A percentile compares a stretch with the other conserved stretches of the same genome.
phyloP scores from a whole-genome alignment of 2,329 filamentous ascomycete genomes.

The Nemania sp. region DNA sequence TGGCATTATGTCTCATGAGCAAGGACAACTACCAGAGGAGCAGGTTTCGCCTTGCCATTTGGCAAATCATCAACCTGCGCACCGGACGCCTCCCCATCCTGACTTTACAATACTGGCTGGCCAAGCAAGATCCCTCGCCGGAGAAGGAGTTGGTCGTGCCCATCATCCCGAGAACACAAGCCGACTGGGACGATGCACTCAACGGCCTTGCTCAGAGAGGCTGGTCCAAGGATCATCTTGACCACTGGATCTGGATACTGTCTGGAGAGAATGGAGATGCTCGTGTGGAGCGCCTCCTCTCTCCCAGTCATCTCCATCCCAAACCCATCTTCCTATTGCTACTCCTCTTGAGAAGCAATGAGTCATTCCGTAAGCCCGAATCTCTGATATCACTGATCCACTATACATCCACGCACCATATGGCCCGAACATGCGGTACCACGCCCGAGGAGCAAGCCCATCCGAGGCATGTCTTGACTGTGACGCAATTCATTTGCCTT shows the following conservation, averaged over 20 bases:
- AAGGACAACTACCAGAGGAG: constrained; percentile 28
- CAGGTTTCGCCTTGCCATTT: constrained; percentile 25
- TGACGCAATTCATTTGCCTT: constrained; percentile 32
- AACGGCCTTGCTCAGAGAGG: constrained; percentile 41
- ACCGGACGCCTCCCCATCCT: constrained; percentile 38
- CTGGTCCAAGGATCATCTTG: constrained; percentile 41
- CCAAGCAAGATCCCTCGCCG: constrained; percentile 28
- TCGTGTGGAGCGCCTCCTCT: constrained; percentile 44
- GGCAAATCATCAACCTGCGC: constrained; percentile 25
- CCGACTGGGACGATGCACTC: constrained; percentile 41
- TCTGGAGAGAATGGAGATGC: constrained; percentile 42
- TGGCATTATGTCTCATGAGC: constrained; percentile 34
- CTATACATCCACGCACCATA: constrained; percentile 37
- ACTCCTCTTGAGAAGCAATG: constrained; percentile 44
- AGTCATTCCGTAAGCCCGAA: constrained; percentile 38
- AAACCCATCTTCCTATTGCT: constrained; percentile 49
- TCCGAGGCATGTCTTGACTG: constrained; percentile 19
- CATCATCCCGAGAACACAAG: constrained; percentile 27
- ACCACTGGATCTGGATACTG: constrained; percentile 50
- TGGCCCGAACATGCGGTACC: background rate
- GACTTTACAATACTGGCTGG: constrained; percentile 35
- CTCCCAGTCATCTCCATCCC: constrained; percentile 36
- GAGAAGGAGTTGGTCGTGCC: constrained; percentile 26
- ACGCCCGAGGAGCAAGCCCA: background rate
- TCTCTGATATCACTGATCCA: constrained; percentile 42